These are phyloP conservation scores for Leccinum broughii DNA, from an alignment of 768 basidiomycete species.

Conservation along the genomic window DNA sequence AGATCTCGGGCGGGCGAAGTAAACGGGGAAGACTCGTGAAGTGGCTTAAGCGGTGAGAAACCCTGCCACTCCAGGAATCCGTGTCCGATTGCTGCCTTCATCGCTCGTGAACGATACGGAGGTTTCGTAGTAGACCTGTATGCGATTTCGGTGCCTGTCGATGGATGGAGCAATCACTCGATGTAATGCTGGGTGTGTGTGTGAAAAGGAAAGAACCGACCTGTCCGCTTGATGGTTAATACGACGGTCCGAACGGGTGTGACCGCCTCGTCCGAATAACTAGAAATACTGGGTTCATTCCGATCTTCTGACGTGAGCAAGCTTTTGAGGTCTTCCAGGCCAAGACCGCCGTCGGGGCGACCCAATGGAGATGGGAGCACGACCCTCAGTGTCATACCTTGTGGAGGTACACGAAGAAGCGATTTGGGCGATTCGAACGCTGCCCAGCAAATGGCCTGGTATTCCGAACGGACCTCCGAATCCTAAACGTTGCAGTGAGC, in stretches of 20 bases:
- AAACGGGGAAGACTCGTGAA: conserved; percentile 32
- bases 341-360: conserved; percentile 33
- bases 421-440: conserved; percentile 49
- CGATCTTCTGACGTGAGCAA: conserved; percentile 27
- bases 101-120: conserved; percentile 29
- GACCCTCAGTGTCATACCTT: conserved; percentile 35
- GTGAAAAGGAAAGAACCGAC: conserved; percentile 17
- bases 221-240: conserved; percentile 25
- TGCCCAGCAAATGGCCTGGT: conserved; percentile 44
- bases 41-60: conserved; percentile 31
- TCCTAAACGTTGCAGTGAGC: conserved; percentile 39
- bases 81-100: conserved; percentile 32
- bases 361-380: conserved; percentile 24
- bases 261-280: conserved; percentile 4
- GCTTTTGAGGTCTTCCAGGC: conserved; percentile 32
- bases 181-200: neutral
- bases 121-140: conserved; percentile 27
- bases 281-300: neutral
- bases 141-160: conserved; percentile 18
- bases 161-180: neutral
- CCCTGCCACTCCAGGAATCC: conserved; percentile 35
- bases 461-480: conserved; percentile 43
- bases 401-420: conserved; percentile 34
- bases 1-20: conserved; percentile 15
- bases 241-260: conserved; percentile 12